Evolutionary conservation across 345 rosid species (phyloP).

Genomic region (Populus ilicifolia): DNA sequence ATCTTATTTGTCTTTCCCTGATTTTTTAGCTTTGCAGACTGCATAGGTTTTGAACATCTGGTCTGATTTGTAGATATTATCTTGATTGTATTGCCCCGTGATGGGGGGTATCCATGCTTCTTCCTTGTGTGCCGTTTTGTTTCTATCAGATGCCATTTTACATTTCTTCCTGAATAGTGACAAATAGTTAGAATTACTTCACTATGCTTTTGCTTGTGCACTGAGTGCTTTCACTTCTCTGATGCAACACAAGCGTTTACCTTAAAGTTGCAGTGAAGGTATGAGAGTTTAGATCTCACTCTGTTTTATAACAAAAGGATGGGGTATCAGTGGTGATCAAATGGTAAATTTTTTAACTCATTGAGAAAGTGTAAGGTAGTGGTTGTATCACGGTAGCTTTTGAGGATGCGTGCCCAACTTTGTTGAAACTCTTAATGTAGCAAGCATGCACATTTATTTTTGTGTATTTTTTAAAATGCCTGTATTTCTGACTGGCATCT

Average conservation of each 20-base stretch:
- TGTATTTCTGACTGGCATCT: not conserved
- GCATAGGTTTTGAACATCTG: not conserved
- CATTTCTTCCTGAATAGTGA: not conserved
- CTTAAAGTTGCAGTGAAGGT: not conserved
- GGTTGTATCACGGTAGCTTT: not conserved
- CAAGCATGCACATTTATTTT: not conserved
- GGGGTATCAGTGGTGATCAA: not conserved
- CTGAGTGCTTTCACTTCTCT: not conserved
- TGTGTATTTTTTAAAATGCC: not conserved
- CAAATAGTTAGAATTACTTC: not conserved
- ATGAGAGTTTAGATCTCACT: not conserved
- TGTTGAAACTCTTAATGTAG: not conserved
- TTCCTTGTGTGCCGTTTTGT: not conserved
- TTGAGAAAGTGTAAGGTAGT: not conserved
- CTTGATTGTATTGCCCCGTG: not conserved
- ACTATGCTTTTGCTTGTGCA: not conserved
- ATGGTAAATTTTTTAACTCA: not conserved
- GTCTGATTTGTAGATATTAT: not conserved
- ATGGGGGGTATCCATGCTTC: not conserved
- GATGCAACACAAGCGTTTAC: not conserved
- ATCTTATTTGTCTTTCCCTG: slow-evolving; percentile 6
- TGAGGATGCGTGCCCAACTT: not conserved
- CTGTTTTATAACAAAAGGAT: not conserved
- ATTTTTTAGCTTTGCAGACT: not conserved
- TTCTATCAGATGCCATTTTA: not conserved